Percentiles rank a stretch among this genome's conserved stretches.
Evolutionary conservation across 768 basidiomycete species (phyloP).

Genomic region (Xerocomellus intermedius): DNA sequence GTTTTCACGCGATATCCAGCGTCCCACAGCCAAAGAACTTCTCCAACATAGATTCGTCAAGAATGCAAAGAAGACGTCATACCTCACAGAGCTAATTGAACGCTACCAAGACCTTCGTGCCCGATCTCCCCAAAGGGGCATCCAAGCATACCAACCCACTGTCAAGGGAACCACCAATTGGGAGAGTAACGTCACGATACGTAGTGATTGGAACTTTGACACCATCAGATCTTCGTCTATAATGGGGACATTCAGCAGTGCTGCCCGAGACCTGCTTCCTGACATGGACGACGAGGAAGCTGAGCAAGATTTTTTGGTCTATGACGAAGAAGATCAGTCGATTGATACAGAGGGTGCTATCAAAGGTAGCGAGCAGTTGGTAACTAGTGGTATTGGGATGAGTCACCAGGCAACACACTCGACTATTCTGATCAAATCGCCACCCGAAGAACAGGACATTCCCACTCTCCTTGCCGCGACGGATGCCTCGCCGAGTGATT

Average conservation of each 20-base stretch:
- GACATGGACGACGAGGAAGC: slow-evolving; percentile 57
- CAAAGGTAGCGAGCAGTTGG: slow-evolving; percentile 57
- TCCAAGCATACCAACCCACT: slow-evolving; percentile 55
- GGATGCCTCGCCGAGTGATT: slow-evolving; percentile 42
- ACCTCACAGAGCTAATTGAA: slow-evolving; percentile 85
- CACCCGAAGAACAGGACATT: slow-evolving; percentile 41
- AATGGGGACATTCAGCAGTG: slow-evolving; percentile 76
- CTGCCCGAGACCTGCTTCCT: slow-evolving; percentile 66
- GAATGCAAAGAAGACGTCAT: slow-evolving; percentile 76
- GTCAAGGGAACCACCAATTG: slow-evolving; percentile 58
- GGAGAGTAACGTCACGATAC: slow-evolving; percentile 74
- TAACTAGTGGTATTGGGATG: slow-evolving; percentile 42
- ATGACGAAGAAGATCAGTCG: slow-evolving; percentile 50
- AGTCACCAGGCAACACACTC: slow-evolving; percentile 61
- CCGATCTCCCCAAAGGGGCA: slow-evolving; percentile 56
- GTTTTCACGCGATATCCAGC: slow-evolving; percentile 45
- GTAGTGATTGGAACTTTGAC: slow-evolving; percentile 96
- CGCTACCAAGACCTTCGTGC: slow-evolving; percentile 77
- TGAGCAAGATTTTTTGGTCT: slow-evolving; percentile 37
- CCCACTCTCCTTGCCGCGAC: slow-evolving; percentile 38
- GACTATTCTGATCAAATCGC: slow-evolving; percentile 63
- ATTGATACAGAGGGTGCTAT: slow-evolving; percentile 63
- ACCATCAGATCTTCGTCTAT: slow-evolving; percentile 70
- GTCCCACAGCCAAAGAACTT: slow-evolving; percentile 88
- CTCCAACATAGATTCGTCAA: slow-evolving; percentile 93